Conservation (phyloP, 352 stramenopile genomes). For the Phytophthora nicotianae region DNA sequence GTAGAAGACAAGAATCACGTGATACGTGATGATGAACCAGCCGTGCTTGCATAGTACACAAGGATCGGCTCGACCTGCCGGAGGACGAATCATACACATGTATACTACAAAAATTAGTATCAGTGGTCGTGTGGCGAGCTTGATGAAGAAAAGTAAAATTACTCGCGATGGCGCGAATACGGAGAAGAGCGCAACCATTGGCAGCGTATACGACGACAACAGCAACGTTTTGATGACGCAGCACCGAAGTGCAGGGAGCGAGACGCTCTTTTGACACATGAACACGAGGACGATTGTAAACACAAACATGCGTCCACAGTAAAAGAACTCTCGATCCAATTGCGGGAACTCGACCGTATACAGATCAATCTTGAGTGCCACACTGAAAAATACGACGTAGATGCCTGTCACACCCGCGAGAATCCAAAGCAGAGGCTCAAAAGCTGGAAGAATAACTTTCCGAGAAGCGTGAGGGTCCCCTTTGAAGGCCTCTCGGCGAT, state of each 20-base stretch:
- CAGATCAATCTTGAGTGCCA: conserved; percentile 30
- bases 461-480: conserved; percentile 35
- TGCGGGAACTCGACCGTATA: conserved; percentile 29
- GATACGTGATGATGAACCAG: conserved; percentile 34
- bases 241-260: conserved; percentile 39
- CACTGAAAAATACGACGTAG: conserved; percentile 46
- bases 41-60: conserved; percentile 34
- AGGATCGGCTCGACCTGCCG: conserved; percentile 25
- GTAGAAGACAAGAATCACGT: conserved; percentile 24
- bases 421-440: conserved; percentile 54
- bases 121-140: conserved; percentile 17
- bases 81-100: conserved; percentile 29
- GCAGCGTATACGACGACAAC: conserved; percentile 48
- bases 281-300: conserved; percentile 51
- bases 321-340: conserved; percentile 39
- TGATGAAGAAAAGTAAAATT: conserved; percentile 26
- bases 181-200: conserved; percentile 29
- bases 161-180: not conserved
- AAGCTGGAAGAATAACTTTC: conserved; percentile 55
- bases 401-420: conserved; percentile 26
- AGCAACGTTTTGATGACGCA: conserved; percentile 36
- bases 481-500: conserved; percentile 37
- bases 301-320: conserved; percentile 50
- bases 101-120: conserved; percentile 32
- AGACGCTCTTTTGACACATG: conserved; percentile 61